Evolutionary conservation across 176 grass and related monocot genomes (phyloP).

Genomic region (Zoysia pacifica): DNA sequence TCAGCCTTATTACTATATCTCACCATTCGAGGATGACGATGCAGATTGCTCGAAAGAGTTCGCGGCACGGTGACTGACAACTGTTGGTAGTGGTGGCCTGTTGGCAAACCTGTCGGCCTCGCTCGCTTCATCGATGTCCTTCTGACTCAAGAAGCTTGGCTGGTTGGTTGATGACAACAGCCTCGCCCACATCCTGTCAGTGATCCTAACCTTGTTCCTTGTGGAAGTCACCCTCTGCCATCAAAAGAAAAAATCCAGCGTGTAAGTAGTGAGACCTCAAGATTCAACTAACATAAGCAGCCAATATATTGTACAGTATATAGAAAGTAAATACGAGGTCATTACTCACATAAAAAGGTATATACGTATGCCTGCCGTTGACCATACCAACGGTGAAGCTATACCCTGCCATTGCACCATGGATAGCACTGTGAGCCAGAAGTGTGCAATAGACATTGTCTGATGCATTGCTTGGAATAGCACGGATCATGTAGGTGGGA

Average conservation of each 20-base stretch:
- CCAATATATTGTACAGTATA: neutral
- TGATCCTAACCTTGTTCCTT: constrained; percentile 68
- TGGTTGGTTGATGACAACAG: constrained; percentile 79
- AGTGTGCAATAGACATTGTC: constrained; percentile 97
- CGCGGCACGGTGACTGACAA: neutral
- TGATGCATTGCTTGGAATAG: constrained; percentile 93
- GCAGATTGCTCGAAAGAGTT: constrained; percentile 42
- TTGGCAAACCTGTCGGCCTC: constrained; percentile 48
- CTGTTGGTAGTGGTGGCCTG: constrained; percentile 29
- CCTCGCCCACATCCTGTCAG: constrained; percentile 79
- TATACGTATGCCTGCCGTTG: constrained; percentile 85
- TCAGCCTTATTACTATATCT: constrained; percentile 21
- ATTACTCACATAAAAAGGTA: constrained; percentile 91
- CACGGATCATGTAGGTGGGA: constrained; percentile 98
- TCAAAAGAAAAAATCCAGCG: constrained; percentile 5
- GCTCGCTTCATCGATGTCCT: constrained; percentile 56
- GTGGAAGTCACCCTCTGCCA: constrained; percentile 75
- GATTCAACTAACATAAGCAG: neutral
- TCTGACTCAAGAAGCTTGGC: constrained; percentile 71
- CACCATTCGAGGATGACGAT: neutral
- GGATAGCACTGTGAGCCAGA: constrained; percentile 83
- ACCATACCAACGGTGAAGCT: constrained; percentile 85
- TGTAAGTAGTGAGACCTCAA: neutral
- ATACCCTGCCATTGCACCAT: constrained; percentile 97
- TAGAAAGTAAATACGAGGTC: neutral